Conservation (phyloP, 495 filamentous ascomycete species). For the Cryomyces antarcticus region DNA sequence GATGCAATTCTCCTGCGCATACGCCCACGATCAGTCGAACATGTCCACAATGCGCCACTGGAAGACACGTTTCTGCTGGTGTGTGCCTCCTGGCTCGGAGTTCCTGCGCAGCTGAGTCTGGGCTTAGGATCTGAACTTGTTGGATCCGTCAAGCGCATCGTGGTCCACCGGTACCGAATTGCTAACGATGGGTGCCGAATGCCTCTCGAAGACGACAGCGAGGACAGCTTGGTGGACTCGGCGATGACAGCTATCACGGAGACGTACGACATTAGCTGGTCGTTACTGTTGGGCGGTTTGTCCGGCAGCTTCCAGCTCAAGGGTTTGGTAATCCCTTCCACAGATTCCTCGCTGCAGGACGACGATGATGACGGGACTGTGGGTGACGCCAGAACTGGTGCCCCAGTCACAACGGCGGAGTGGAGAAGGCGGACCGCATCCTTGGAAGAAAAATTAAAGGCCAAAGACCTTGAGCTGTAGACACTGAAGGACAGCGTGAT, state of each 20-base stretch:
- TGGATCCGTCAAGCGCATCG: conserved; percentile 10
- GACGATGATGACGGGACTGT: not conserved
- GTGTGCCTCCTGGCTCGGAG: conserved; percentile 15
- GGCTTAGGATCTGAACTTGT: conserved; percentile 12
- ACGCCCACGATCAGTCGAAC: conserved; percentile 1
- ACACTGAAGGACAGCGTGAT: not conserved
- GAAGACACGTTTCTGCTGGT: conserved; percentile 13
- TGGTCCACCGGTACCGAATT: conserved; percentile 13
- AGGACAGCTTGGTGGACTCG: conserved; percentile 1
- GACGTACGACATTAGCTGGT: conserved; percentile 16
- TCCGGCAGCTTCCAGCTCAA: conserved; percentile 14
- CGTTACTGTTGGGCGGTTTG: conserved; percentile 7
- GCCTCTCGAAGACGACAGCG: conserved; percentile 15
- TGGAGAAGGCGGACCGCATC: not conserved
- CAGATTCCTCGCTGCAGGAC: not conserved
- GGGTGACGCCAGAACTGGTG: not conserved
- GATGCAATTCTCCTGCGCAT: conserved; percentile 13
- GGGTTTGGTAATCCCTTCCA: conserved; percentile 4
- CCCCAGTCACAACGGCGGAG: not conserved
- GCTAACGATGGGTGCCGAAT: conserved; percentile 19
- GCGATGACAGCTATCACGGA: conserved; percentile 4
- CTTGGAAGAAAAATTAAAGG: not conserved
- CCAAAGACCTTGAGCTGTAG: not conserved
- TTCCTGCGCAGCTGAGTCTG: conserved; percentile 8
- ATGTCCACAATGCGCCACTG: conserved; percentile 2